These are phyloP conservation scores for Jatropha curcas DNA, from an alignment of 345 rosid genomes.

Conservation along the genomic window DNA sequence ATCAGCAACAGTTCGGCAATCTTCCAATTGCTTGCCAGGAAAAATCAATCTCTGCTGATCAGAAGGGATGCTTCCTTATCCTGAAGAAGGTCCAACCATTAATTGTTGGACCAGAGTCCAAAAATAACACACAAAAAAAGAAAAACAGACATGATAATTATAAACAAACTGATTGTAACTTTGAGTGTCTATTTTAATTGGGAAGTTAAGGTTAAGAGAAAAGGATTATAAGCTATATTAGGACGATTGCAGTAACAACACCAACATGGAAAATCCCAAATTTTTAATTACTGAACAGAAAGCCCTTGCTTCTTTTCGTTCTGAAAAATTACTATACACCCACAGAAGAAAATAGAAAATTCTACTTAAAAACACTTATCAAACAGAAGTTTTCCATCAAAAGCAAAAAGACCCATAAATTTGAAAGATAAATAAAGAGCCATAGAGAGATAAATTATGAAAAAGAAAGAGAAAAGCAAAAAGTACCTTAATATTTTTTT, in stretches of 20 bases:
- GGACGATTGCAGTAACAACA: too few relatives aligned
- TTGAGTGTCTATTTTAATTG: too few relatives aligned
- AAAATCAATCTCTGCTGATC: slow-evolving; percentile 95
- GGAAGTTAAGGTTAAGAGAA: too few relatives aligned
- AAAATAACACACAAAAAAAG: background rate
- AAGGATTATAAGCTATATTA: too few relatives aligned
- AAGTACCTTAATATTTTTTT: slow-evolving; percentile 29
- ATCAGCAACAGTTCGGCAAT: slow-evolving; percentile 88
- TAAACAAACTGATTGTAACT: background rate
- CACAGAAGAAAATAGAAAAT: background rate
- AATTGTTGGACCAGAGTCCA: background rate
- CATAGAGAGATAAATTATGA: background rate
- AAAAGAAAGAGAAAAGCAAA: background rate
- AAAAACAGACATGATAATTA: background rate
- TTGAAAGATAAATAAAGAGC: background rate
- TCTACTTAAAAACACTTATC: background rate
- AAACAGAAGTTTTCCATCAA: background rate
- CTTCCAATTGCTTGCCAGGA: slow-evolving; percentile 95
- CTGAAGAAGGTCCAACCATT: slow-evolving; percentile 31
- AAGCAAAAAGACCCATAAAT: slow-evolving; percentile 4
- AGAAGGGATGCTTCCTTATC: slow-evolving; percentile 92
- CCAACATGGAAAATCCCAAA: too few relatives aligned
- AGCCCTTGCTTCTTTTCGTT: background rate
- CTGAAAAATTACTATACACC: too few relatives aligned
- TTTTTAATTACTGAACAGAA: too few relatives aligned